These are phyloP conservation scores for Ophiobolus disseminans DNA, from an alignment of 2,329 filamentous ascomycete species.

Conservation along the genomic window DNA sequence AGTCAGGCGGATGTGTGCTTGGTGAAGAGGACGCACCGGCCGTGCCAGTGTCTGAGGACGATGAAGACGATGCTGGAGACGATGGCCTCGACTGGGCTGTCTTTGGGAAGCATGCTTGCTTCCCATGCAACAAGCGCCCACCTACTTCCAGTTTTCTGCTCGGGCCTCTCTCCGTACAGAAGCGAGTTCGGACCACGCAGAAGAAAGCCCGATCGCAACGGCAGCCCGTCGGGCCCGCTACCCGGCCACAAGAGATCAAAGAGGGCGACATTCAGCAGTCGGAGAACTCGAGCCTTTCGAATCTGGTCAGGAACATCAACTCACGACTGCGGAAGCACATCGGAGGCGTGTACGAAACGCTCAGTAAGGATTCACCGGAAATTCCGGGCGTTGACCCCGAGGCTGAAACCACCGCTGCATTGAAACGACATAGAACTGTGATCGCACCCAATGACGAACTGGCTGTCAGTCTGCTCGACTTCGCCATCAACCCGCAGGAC, in stretches of 20 bases:
- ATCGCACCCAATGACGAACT: slow-evolving; percentile 64
- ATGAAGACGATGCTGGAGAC: slow-evolving; percentile 69
- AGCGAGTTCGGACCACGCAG: slow-evolving; percentile 73
- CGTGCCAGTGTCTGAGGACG: slow-evolving; percentile 58
- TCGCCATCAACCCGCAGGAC: slow-evolving; percentile 86
- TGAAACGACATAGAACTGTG: slow-evolving; percentile 71
- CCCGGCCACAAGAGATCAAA: slow-evolving; percentile 77
- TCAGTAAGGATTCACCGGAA: slow-evolving; percentile 47
- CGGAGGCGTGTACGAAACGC: slow-evolving; percentile 47
- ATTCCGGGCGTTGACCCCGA: slow-evolving; percentile 34
- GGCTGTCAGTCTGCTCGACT: slow-evolving; percentile 76
- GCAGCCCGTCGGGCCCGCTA: slow-evolving; percentile 71
- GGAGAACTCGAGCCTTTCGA: slow-evolving; percentile 81
- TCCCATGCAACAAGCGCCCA: slow-evolving; percentile 76
- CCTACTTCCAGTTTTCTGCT: slow-evolving; percentile 83
- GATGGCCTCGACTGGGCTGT: slow-evolving; percentile 84
- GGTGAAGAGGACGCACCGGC: slow-evolving; percentile 62
- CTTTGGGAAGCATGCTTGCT: slow-evolving; percentile 77
- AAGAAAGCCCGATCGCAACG: slow-evolving; percentile 74
- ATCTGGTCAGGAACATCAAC: slow-evolving; percentile 78
- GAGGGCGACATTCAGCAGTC: slow-evolving; percentile 75
- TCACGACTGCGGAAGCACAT: slow-evolving; percentile 61
- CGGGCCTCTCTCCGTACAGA: slow-evolving; percentile 87
- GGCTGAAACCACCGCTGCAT: slow-evolving; percentile 57
- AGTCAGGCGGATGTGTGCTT: slow-evolving; percentile 59